Conservation (phyloP, 1,139 yeast species). For the Candida mesenterica region DNA sequence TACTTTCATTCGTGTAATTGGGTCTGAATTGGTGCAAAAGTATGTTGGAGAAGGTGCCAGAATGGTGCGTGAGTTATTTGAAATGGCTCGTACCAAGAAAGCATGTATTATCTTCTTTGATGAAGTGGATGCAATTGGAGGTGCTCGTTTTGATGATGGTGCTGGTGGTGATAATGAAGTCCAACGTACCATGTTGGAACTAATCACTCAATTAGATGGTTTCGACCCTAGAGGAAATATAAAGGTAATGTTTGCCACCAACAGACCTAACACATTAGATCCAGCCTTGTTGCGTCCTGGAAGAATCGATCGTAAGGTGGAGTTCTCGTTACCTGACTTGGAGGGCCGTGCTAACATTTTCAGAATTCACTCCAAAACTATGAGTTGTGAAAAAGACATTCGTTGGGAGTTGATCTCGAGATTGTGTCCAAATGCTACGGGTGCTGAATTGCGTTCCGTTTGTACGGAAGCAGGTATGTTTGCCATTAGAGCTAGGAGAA, state of each 20-base stretch:
- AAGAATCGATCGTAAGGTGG: slow-evolving; percentile 96
- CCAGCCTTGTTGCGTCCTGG: slow-evolving; percentile 98
- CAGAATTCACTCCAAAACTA: slow-evolving; percentile 93
- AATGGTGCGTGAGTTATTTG: slow-evolving; percentile 97
- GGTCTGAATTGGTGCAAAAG: slow-evolving; percentile 95
- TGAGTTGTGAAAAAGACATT: slow-evolving; percentile 95
- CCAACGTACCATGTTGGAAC: slow-evolving; percentile 97
- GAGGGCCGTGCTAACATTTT: slow-evolving; percentile 98
- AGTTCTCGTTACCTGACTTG: slow-evolving; percentile 90
- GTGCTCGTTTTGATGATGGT: slow-evolving; percentile 98
- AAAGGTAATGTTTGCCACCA: slow-evolving; percentile 98
- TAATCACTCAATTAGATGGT: slow-evolving; percentile 95
- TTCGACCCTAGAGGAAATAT: slow-evolving; percentile 98
- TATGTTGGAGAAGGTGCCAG: slow-evolving; percentile 99
- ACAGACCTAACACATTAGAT: slow-evolving; percentile 95
- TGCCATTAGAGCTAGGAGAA: slow-evolving; percentile 96
- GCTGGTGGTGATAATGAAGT: slow-evolving; percentile 99
- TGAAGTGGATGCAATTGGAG: slow-evolving; percentile 98
- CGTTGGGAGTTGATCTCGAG: slow-evolving; percentile 98
- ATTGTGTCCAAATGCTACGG: slow-evolving; percentile 96
- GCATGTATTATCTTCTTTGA: slow-evolving; percentile 96
- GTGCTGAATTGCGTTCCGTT: slow-evolving; percentile 75
- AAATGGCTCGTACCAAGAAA: slow-evolving; percentile 97
- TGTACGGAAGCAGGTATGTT: slow-evolving; percentile 70
- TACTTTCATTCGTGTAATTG: slow-evolving; percentile 94